phyloP scores from a whole-genome alignment of 192 early-diverging fungal genomes.

The Entomortierella parvispora region DNA sequence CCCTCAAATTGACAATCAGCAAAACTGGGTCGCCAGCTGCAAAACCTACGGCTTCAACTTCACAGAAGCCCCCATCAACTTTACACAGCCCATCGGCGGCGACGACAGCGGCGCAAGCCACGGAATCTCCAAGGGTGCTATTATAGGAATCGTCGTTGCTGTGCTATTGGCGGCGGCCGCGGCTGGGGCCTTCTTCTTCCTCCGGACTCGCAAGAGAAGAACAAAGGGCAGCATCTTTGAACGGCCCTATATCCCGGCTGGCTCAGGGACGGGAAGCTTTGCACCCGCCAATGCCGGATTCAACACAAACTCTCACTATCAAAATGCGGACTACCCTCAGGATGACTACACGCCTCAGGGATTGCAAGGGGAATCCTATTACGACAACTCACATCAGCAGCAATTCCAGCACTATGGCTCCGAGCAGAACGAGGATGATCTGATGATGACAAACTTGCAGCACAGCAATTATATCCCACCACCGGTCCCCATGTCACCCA shows the following conservation, averaged over 20 bases:
- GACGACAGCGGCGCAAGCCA: background rate
- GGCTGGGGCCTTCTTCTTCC: conserved; percentile 15
- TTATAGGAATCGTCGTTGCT: conserved; percentile 29
- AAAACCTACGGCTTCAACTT: conserved; percentile 38
- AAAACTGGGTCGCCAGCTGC: conserved; percentile 26
- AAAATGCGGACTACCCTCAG: conserved; percentile 29
- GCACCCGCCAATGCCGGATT: conserved; percentile 16
- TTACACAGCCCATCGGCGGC: conserved; percentile 16
- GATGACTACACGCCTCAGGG: background rate
- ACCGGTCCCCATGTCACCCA: conserved; percentile 34
- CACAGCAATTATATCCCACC: conserved; percentile 40
- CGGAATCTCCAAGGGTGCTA: conserved; percentile 14
- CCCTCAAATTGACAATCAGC: conserved; percentile 29
- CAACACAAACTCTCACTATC: conserved; percentile 33
- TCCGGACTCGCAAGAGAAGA: conserved; percentile 9
- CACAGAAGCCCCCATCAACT: conserved; percentile 24
- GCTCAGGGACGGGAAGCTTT: conserved; percentile 5
- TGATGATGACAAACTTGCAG: conserved; percentile 37
- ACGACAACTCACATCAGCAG: conserved; percentile 2
- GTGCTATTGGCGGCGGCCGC: conserved; percentile 3
- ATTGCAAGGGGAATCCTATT: conserved; percentile 4
- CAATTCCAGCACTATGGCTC: conserved; percentile 30
- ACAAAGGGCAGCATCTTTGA: conserved; percentile 39
- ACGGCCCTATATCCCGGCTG: conserved; percentile 30
- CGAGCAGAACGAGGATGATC: conserved; percentile 27